phyloP scores from a whole-genome alignment of 2,329 filamentous ascomycete species.

The Pseudogymnoascus sp. region DNA sequence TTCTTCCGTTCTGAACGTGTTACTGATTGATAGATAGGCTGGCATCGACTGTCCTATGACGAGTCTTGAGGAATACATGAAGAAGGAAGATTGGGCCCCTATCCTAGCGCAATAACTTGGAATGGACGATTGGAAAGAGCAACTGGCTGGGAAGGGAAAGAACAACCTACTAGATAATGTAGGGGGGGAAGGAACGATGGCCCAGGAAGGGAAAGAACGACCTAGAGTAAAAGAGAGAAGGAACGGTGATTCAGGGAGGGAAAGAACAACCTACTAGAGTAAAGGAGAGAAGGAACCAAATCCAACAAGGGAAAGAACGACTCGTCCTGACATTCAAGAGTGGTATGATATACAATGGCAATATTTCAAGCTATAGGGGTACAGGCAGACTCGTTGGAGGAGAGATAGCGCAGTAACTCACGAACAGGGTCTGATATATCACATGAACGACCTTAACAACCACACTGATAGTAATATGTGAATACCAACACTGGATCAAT shows the following conservation, averaged over 20 bases:
- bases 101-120: slow-evolving; percentile 9
- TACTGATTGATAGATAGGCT: not conserved
- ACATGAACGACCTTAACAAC: not conserved
- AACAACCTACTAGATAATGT: not conserved
- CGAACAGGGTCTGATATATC: not conserved
- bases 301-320: not conserved
- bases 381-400: not conserved
- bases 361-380: not conserved
- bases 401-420: not conserved
- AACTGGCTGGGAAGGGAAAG: not conserved
- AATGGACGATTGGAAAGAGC: not conserved
- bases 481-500: not conserved
- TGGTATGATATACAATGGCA: not conserved
- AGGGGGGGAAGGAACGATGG: not conserved
- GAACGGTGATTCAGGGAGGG: not conserved
- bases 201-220: not conserved
- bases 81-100: slow-evolving; percentile 24
- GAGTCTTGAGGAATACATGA: slow-evolving; percentile 23
- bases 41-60: slow-evolving; percentile 23
- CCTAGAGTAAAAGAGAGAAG: not conserved
- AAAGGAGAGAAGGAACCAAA: not conserved
- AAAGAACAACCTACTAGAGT: not conserved
- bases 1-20: not conserved
- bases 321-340: not conserved
- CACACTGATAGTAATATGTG: not conserved